Evolutionary conservation across 192 early-diverging fungal species (phyloP).

Genomic region (Coemansia sp.): DNA sequence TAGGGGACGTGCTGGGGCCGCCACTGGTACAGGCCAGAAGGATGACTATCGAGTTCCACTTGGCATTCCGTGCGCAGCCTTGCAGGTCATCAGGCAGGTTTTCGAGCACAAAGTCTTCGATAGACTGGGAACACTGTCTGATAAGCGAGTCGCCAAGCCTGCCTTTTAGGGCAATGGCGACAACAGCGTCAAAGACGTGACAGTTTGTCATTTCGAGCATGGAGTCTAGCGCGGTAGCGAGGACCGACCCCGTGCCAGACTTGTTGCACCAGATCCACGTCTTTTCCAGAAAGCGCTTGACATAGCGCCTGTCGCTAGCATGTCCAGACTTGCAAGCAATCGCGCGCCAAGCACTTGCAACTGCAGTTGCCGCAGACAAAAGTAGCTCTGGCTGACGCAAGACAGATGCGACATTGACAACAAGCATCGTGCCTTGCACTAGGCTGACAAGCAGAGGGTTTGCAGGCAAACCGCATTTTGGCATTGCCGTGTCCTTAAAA

Average conservation of each 20-base stretch:
- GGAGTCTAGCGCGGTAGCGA: constrained; percentile 1
- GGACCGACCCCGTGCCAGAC: background rate
- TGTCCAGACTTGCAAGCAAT: background rate
- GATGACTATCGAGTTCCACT: background rate
- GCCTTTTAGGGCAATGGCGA: constrained; percentile 10
- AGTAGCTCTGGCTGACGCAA: background rate
- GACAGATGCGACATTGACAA: constrained; percentile 21
- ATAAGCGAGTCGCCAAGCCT: background rate
- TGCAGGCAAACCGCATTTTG: background rate
- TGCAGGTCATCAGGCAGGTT: background rate
- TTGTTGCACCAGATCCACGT: constrained; percentile 41
- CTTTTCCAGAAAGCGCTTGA: constrained; percentile 20
- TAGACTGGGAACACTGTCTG: background rate
- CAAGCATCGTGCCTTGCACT: constrained; percentile 24
- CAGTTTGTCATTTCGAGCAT: constrained; percentile 21
- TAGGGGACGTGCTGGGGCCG: background rate
- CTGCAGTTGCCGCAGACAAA: background rate
- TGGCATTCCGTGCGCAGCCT: background rate
- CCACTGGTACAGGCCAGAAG: background rate
- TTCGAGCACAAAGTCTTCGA: background rate
- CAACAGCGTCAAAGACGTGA: background rate
- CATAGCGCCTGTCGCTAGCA: background rate
- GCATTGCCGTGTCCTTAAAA: background rate
- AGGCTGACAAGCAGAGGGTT: constrained; percentile 1
- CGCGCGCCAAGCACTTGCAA: constrained; percentile 18